Conservation (phyloP, 164 flowering plant species). For the Vitis riparia region DNA sequence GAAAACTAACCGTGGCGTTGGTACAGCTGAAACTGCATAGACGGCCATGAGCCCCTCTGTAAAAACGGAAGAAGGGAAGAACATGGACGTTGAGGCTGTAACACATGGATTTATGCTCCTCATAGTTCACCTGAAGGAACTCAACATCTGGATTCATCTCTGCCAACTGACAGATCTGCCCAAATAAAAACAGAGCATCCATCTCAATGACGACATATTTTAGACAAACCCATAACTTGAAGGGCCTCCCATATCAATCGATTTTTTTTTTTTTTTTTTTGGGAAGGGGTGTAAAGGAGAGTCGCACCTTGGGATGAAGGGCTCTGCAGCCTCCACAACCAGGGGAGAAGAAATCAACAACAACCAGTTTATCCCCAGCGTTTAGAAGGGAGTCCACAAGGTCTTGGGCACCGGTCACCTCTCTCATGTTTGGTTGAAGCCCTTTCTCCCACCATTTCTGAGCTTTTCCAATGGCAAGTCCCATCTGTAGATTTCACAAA, state of each 20-base stretch:
- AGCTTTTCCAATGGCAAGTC: conserved; percentile 44
- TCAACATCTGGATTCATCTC: conserved; percentile 75
- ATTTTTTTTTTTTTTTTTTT: no score
- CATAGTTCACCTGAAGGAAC: conserved; percentile 77
- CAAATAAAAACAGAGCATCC: neutral
- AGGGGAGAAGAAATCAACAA: conserved; percentile 84
- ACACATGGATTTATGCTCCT: conserved; percentile 87
- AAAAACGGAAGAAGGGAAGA: conserved; percentile 85
- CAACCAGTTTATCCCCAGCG: conserved; percentile 70
- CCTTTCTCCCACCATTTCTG: conserved; percentile 88
- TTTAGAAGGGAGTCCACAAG: conserved; percentile 62
- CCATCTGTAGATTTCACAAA: conserved; percentile 28
- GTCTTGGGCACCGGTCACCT: conserved; percentile 59
- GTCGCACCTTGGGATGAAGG: conserved; percentile 82
- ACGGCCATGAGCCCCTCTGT: conserved; percentile 86
- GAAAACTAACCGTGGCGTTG: conserved; percentile 74
- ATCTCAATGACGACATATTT: neutral
- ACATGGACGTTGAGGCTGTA: conserved; percentile 83
- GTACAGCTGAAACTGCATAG: conserved; percentile 93
- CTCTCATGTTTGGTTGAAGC: conserved; percentile 70
- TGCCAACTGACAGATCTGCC: conserved; percentile 78
- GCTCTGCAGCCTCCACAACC: conserved; percentile 93
- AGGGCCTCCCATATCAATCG: no score
- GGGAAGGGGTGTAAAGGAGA: no score
- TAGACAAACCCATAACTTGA: no score